phyloP scores from a whole-genome alignment of 176 grass and related monocot species.

The Zea luxurians region DNA sequence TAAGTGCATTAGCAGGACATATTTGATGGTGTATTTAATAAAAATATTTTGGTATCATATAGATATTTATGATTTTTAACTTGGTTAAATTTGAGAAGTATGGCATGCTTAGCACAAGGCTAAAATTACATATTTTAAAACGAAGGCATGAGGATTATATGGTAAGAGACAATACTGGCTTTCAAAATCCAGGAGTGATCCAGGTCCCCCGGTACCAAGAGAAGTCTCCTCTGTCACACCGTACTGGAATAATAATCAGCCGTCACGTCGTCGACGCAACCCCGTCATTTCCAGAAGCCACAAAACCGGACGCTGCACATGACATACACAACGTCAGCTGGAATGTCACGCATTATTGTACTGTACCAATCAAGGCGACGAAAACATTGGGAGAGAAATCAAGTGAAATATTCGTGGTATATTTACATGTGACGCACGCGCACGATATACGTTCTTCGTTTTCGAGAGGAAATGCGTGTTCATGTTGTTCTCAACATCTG shows the following conservation, averaged over 20 bases:
- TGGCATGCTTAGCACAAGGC: background rate
- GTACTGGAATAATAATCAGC: background rate
- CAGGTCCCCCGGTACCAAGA: background rate
- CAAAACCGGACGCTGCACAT: slow-evolving; percentile 4
- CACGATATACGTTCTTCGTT: background rate
- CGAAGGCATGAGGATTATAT: background rate
- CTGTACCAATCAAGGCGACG: background rate
- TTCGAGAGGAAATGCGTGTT: background rate
- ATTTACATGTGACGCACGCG: slow-evolving; percentile 6
- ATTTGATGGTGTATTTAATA: background rate
- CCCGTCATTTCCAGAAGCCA: slow-evolving; percentile 6
- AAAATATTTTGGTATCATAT: background rate
- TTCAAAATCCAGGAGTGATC: background rate
- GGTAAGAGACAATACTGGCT: background rate
- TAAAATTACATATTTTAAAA: background rate
- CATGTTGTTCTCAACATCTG: background rate
- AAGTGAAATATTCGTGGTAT: background rate
- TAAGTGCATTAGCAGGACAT: background rate
- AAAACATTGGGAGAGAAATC: background rate
- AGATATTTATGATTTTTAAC: background rate
- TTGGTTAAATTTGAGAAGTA: background rate
- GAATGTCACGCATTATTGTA: background rate
- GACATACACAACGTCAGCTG: background rate
- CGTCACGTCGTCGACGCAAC: background rate
- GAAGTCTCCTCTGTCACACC: background rate